Evolutionary conservation across 768 basidiomycete genomes (phyloP), one percentile per base, ranked within the genome.

Genomic region (Symmetrospora coprosmae): DNA sequence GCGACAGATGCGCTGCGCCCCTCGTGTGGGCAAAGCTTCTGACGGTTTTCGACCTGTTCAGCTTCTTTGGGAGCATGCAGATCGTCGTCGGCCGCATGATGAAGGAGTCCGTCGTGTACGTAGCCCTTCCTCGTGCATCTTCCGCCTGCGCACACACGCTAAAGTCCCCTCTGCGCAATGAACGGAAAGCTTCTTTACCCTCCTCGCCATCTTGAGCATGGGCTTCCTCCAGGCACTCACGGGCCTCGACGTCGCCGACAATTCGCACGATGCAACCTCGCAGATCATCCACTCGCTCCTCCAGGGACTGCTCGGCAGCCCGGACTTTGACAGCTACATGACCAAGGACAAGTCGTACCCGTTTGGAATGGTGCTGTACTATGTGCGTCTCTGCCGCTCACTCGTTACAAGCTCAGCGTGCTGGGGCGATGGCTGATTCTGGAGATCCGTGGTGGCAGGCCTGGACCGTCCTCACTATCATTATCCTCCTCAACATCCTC

Each of bases 401-500:
- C n/a, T 9, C 9, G 25, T 46, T 13, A 13, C 25, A 21, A 46
- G 9, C 9, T 11, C 23, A 31, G 30, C 11, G n/a, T 37, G 49
- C 25, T 55, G 52, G 11, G 45, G 6, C 11, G 48, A 38, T 8
- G 17, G 39, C n/a, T 41, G 23, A 52, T n/a, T 27, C 17, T 50
- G 23, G 5, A 23, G 14, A n/a, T 27, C 61, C 19, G 51, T 13
- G 16, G 4, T n/a, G 14, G 7, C 40, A 58, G 55, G 55, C 23
- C 27, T 75, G 74, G 74, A 72, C 72, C 49, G 70, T 74, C 51
- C 67, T 74, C 27, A 68, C 73, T 2, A 70, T 73, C 40, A 70
- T 76, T 64, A 74, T 76, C 64, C 72, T 76, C n/a, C 71, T 76
- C 66, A 76, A 76, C 65, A 72, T 76, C 56, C 67, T 76, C 34